Conservation (phyloP, 257 asterid genomes). For the Solanum tacnaense region DNA sequence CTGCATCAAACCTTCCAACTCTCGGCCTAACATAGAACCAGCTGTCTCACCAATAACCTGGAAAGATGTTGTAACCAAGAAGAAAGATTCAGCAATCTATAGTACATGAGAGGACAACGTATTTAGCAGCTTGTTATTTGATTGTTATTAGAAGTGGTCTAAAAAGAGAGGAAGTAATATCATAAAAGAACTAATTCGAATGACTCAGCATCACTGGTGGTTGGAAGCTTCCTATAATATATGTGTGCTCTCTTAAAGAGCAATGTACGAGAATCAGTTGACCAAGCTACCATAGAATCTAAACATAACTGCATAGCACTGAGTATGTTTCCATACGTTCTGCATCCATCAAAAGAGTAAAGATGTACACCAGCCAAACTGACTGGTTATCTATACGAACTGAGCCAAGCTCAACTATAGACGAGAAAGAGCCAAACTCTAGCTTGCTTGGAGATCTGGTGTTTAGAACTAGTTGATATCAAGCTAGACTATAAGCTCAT, state of each 20-base stretch:
- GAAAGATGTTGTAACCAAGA: not conserved
- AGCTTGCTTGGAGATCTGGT: not conserved
- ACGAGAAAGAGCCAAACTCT: not conserved
- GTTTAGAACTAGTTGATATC: not conserved
- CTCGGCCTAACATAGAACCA: slow-evolving; percentile 90
- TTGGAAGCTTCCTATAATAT: not conserved
- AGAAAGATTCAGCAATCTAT: not conserved
- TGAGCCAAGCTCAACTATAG: not conserved
- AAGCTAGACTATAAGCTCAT: not conserved
- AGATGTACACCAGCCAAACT: not conserved
- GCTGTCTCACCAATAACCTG: slow-evolving; percentile 85
- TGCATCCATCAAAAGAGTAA: not conserved
- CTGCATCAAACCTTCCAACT: slow-evolving; percentile 68
- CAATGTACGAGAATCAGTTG: not conserved
- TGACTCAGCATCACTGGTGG: not conserved
- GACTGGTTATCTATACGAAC: not conserved
- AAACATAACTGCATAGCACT: not conserved
- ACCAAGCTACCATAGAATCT: not conserved
- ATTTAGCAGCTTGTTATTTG: not conserved
- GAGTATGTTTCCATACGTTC: not conserved
- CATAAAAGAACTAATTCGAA: not conserved
- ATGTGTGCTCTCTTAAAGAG: not conserved
- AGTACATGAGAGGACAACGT: not conserved
- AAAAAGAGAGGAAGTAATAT: not conserved
- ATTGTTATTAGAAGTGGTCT: not conserved